phyloP scores from a whole-genome alignment of 1,139 yeast species.

The Yarrowia galli region DNA sequence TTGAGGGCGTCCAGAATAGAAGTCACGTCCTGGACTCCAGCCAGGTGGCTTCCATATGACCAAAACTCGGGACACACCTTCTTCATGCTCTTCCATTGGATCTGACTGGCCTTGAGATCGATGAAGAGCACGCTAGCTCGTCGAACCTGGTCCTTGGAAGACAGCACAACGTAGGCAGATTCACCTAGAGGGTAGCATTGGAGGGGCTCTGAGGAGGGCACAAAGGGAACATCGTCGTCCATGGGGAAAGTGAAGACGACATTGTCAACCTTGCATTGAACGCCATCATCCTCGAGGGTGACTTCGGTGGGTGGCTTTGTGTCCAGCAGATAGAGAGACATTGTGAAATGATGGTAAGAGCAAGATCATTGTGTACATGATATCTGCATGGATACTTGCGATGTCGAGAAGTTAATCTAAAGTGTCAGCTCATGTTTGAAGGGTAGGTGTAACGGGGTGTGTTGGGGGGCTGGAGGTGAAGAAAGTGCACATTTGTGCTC shows the following conservation, averaged over 20 bases:
- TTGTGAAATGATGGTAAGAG: neutral
- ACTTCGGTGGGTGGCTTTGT: slow-evolving; percentile 19
- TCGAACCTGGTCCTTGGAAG: slow-evolving; percentile 19
- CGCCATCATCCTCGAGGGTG: slow-evolving; percentile 18
- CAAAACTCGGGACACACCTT: slow-evolving; percentile 31
- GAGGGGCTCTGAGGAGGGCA: slow-evolving; percentile 27
- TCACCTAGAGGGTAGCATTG: slow-evolving; percentile 17
- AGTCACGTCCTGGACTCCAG: slow-evolving; percentile 2
- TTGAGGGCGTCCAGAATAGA: slow-evolving; percentile 27
- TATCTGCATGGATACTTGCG: slow-evolving; percentile 4
- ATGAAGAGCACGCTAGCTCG: slow-evolving; percentile 28
- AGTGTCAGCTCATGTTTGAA: neutral
- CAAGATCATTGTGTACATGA: slow-evolving; percentile 11
- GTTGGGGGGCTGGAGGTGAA: neutral
- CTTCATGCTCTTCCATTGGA: slow-evolving; percentile 33
- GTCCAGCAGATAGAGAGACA: slow-evolving; percentile 20
- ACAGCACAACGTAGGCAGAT: slow-evolving; percentile 4
- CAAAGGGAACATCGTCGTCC: slow-evolving; percentile 19
- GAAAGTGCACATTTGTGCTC: no score
- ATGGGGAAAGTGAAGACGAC: slow-evolving; percentile 18
- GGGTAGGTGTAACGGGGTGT: neutral
- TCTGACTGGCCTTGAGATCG: neutral
- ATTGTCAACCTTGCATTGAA: slow-evolving; percentile 26
- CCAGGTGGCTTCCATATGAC: slow-evolving; percentile 22
- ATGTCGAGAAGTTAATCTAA: slow-evolving; percentile 8